Conservation (phyloP, 441 rosid species). For the Pelargonium australe region DNA sequence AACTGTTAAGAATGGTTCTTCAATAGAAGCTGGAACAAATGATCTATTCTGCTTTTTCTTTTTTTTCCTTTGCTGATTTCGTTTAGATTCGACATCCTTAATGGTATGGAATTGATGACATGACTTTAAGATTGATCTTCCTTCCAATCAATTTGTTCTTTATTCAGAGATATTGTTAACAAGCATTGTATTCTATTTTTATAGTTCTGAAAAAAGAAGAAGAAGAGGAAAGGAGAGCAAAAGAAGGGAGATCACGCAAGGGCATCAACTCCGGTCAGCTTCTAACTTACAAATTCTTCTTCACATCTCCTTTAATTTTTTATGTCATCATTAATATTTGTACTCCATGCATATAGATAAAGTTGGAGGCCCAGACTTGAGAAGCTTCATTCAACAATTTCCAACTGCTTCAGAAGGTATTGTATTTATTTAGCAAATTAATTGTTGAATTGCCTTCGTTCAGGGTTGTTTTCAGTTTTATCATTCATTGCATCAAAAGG, state of each 20-base stretch:
- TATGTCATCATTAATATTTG: slow-evolving; percentile 19
- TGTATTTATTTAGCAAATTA: slow-evolving; percentile 5
- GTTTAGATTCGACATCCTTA: background rate
- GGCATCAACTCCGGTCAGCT: slow-evolving; percentile 35
- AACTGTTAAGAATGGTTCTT: too few relatives aligned
- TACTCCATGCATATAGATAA: slow-evolving; percentile 38
- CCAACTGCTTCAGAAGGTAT: slow-evolving; percentile 61
- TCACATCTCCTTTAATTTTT: slow-evolving; percentile 8
- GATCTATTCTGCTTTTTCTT: too few relatives aligned
- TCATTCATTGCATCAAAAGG: slow-evolving; percentile 7
- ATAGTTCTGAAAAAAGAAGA: slow-evolving; percentile 66
- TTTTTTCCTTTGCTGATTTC: too few relatives aligned
- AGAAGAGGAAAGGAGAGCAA: slow-evolving; percentile 74
- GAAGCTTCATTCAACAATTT: slow-evolving; percentile 75
- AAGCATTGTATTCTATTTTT: slow-evolving; percentile 10
- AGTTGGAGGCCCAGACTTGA: slow-evolving; percentile 71
- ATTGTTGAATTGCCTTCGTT: slow-evolving; percentile 1
- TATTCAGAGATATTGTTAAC: background rate
- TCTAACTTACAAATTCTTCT: slow-evolving; percentile 12
- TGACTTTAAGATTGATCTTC: slow-evolving; percentile 5
- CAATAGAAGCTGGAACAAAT: too few relatives aligned
- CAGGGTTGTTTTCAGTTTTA: background rate
- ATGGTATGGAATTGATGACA: background rate
- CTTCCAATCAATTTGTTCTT: background rate
- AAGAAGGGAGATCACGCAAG: slow-evolving; percentile 51